A percentile compares a stretch with the other conserved stretches of the same genome.
phyloP scores from a whole-genome alignment of 305 asterid species.

The Caryopteris hybrid region DNA sequence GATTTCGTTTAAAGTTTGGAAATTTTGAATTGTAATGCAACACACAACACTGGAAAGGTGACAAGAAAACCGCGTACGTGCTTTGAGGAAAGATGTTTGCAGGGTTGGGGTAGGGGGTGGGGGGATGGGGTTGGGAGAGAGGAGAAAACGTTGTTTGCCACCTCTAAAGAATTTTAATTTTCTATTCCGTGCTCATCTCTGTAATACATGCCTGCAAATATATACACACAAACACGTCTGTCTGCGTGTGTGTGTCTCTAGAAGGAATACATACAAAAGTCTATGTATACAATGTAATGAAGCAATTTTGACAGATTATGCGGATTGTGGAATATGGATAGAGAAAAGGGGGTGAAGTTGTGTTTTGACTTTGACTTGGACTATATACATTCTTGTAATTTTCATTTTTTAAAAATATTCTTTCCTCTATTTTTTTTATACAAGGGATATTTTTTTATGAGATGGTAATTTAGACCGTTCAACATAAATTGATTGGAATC shows the following conservation, averaged over 20 bases:
- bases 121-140: neutral
- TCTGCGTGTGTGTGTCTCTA: slow-evolving; percentile 2
- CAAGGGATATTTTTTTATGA: no score
- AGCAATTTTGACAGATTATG: neutral
- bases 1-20: slow-evolving; percentile 9
- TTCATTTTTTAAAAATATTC: no score
- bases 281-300: neutral
- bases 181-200: slow-evolving; percentile 7
- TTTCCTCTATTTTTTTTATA: neutral
- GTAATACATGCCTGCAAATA: neutral
- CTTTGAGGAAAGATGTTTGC: neutral
- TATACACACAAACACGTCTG: neutral
- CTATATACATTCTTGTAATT: neutral
- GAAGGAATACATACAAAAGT: neutral
- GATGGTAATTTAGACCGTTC: no score
- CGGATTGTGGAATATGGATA: neutral
- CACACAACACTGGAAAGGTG: slow-evolving; percentile 14
- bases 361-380: neutral
- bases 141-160: neutral
- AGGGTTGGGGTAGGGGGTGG: neutral
- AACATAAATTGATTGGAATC: no score
- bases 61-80: slow-evolving; percentile 31
- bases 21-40: slow-evolving; percentile 4
- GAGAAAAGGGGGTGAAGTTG: neutral
- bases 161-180: slow-evolving; percentile 1